Evolutionary conservation across 2,329 filamentous ascomycete genomes (phyloP).

Genomic region (Talaromyces pinophilus): DNA sequence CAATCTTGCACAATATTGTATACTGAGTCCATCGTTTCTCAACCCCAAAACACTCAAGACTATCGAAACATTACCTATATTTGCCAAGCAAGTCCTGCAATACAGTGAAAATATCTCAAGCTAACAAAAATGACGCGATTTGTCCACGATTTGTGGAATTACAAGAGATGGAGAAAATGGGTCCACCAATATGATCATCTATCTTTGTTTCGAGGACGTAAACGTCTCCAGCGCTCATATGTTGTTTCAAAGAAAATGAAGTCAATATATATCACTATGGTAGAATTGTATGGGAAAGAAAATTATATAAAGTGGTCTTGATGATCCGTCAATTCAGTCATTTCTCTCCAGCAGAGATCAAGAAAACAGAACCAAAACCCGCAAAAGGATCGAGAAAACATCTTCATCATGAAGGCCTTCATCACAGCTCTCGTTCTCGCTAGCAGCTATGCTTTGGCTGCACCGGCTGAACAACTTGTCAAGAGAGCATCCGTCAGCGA

Average conservation of each 20-base stretch:
- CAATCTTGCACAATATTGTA: background rate
- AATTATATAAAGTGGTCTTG: background rate
- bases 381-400: background rate
- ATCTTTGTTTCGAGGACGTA: background rate
- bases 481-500: slow-evolving; percentile 1
- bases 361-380: background rate
- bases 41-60: background rate
- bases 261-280: too few species aligned
- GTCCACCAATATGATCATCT: background rate
- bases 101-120: background rate
- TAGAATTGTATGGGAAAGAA: background rate
- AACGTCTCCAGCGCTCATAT: background rate
- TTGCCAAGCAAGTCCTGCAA: slow-evolving; percentile 2
- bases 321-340: background rate
- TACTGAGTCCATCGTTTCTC: background rate
- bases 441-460: background rate
- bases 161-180: background rate
- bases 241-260: background rate
- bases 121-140: background rate
- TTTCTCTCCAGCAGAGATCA: background rate
- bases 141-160: background rate
- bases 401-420: background rate
- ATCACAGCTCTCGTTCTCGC: background rate
- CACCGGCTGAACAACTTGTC: background rate
- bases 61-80: background rate